These are phyloP conservation scores for Amniculicola lignicola DNA, from an alignment of 495 filamentous ascomycete species.

Conservation along the genomic window DNA sequence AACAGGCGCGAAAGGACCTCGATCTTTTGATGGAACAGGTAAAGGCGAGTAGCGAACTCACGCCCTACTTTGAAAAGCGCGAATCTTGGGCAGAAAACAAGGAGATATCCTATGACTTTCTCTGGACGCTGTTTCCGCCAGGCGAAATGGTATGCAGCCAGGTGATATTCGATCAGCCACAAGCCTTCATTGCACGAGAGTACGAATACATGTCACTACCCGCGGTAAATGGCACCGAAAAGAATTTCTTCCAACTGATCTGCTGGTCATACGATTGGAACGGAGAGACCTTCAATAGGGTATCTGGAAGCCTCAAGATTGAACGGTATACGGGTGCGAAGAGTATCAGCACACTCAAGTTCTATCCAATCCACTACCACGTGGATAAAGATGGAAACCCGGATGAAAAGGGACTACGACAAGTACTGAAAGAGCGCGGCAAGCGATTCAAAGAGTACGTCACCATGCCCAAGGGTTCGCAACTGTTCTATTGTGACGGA, in stretches of 20 bases:
- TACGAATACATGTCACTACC: background rate
- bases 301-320: background rate
- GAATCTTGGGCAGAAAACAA: background rate
- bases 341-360: background rate
- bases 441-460: background rate
- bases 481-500: background rate
- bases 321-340: background rate
- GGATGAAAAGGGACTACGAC: background rate
- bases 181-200: background rate
- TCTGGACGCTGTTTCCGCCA: background rate
- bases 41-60: background rate
- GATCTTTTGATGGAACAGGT: background rate
- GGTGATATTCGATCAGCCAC: background rate
- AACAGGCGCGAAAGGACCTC: background rate
- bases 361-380: background rate
- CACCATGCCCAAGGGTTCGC: background rate
- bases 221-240: background rate
- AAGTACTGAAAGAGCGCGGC: background rate
- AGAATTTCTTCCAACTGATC: background rate
- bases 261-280: constrained; percentile 1
- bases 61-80: background rate
- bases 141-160: background rate
- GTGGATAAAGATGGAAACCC: background rate
- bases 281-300: background rate
- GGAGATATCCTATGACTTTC: background rate